A percentile compares a stretch with the other conserved stretches of the same genome.
Evolutionary conservation across 805 yeast species (phyloP).

Genomic region (Yarrowia divulgata): DNA sequence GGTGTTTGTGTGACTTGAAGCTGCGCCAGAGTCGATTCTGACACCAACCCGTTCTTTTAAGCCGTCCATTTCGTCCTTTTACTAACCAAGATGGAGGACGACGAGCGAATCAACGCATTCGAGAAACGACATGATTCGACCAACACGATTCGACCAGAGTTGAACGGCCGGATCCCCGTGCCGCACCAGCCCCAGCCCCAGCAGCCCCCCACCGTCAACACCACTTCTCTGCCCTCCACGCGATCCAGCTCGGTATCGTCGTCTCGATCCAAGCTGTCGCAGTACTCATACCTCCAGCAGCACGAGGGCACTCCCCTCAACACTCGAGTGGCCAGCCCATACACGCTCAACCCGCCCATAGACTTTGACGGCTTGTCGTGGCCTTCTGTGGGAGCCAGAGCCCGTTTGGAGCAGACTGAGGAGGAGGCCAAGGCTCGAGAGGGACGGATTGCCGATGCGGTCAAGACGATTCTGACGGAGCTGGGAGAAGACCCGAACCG

Average conservation of each 20-base stretch:
- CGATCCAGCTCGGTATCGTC: conserved; percentile 28
- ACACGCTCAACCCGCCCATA: conserved; percentile 82
- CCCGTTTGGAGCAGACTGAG: conserved; percentile 70
- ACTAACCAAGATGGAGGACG: conserved; percentile 14
- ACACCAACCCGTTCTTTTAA: not conserved
- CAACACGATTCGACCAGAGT: conserved; percentile 24
- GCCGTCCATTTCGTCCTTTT: no score
- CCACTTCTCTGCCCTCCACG: conserved; percentile 12
- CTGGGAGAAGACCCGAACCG: conserved; percentile 90
- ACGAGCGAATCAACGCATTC: conserved; percentile 30
- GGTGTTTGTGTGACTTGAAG: not conserved
- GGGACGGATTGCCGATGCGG: conserved; percentile 82
- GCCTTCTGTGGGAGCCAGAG: conserved; percentile 89
- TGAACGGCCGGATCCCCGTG: conserved; percentile 22
- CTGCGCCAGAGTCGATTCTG: no score
- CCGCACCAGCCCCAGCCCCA: conserved; percentile 8
- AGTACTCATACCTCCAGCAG: conserved; percentile 9
- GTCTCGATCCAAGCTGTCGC: conserved; percentile 24
- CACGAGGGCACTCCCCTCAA: conserved; percentile 36
- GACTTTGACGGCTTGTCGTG: conserved; percentile 92
- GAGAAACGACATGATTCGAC: conserved; percentile 33
- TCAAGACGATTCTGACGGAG: conserved; percentile 71
- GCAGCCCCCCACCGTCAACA: not conserved
- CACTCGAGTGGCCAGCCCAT: conserved; percentile 69
- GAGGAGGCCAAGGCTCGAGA: conserved; percentile 74